Evolutionary conservation across 208 protist species (phyloP), one percentile per base, ranked within the genome.

Genomic region (Porcisia hertigi): DNA sequence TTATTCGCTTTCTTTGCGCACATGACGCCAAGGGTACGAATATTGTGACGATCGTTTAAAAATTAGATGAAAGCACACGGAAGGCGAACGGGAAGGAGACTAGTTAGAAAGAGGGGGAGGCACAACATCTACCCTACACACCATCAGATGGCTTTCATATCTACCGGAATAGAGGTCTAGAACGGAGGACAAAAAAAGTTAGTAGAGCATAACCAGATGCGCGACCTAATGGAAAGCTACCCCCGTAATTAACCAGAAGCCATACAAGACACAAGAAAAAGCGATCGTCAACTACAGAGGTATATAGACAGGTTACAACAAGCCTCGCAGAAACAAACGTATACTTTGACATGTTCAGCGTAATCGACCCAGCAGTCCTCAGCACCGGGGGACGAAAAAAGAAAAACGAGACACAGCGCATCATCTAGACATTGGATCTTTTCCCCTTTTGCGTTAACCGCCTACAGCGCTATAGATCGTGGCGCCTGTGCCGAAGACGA

Each of bases 401-500:
- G 9, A 3, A 66, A 66, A 66, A 9, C 41, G 43, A 66, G 39
- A 49, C 62, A 66, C 39, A 49, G 39, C 20, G 49, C 16, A 66
- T 4, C 0, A 66, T 0, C 39, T 2, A 49, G n/a, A 0, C 5
- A 34, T 5, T 47, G 39, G 39, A 16, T 66, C 20, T 25, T 47
- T 16, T 7, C n/a, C 23, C 18, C 9, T 45, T 76, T 54, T 7
- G 3, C 39, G 4, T 69, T 66, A 86, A 53, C 65, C 30, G 25
- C 39, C 43, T 9, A 79, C 65, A 12, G 63, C 57, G 3, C 71
- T 72, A 72, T 88, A 93, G 43, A 93, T 88, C 20, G 87, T 83
- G 60, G 84, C n/a, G 9, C 49, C 79, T 0, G 86, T 94, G 34
- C 88, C 90, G 41, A 88, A 90, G 11, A 94, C 84, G 47, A 92